Evolutionary conservation across 1,139 yeast genomes (phyloP).

Genomic region (Pichia sp.): DNA sequence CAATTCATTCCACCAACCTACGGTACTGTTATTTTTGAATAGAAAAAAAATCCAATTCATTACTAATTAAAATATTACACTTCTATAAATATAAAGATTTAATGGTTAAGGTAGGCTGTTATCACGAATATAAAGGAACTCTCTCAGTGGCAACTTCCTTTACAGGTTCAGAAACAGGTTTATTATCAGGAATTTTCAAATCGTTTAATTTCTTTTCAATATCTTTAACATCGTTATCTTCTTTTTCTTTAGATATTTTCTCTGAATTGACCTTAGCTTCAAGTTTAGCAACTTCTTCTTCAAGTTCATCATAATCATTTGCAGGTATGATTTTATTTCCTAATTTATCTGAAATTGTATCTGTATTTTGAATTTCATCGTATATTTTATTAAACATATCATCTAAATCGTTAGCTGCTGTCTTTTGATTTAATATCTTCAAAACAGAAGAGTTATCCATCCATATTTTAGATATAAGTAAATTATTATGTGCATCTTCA

Average conservation of each 20-base stretch:
- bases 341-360: constrained; percentile 33
- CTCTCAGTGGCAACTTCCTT: neutral
- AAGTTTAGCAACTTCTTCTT: constrained; percentile 9
- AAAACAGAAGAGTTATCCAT: constrained; percentile 34
- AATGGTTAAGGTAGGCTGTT: no score
- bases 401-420: constrained; percentile 21
- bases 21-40: constrained; percentile 23
- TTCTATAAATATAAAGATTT: no score
- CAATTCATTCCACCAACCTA: constrained; percentile 61
- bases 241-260: neutral
- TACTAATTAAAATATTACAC: no score
- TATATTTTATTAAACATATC: constrained; percentile 35
- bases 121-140: neutral
- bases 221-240: constrained; percentile 2
- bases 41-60: no score
- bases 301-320: constrained; percentile 20
- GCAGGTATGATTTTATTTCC: constrained; percentile 7
- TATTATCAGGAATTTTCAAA: constrained; percentile 12
- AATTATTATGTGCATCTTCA: constrained; percentile 40
- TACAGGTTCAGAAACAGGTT: neutral
- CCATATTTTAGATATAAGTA: constrained; percentile 32
- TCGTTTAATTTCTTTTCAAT: constrained; percentile 11
- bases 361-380: constrained; percentile 23
- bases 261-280: constrained; percentile 12
- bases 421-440: constrained; percentile 32